These are phyloP conservation scores for Aspergillus latus DNA, from an alignment of 2,329 filamentous ascomycete species.

Conservation along the genomic window DNA sequence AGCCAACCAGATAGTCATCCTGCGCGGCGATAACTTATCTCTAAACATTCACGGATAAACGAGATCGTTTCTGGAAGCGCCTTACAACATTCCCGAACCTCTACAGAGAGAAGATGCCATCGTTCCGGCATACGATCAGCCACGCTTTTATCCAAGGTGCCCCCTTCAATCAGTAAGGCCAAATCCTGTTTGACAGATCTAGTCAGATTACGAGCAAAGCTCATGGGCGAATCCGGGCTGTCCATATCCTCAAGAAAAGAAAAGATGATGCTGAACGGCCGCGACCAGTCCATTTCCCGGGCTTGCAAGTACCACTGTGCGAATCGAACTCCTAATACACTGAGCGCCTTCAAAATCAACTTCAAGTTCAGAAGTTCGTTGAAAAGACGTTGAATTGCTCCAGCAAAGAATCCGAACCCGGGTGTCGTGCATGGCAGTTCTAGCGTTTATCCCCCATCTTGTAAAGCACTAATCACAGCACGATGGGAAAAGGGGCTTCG, in stretches of 20 bases:
- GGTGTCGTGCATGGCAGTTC: slow-evolving; percentile 17
- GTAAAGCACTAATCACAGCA: slow-evolving; percentile 30
- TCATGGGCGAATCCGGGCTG: slow-evolving; percentile 30
- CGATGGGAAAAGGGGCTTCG: slow-evolving; percentile 41
- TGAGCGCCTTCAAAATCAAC: slow-evolving; percentile 37
- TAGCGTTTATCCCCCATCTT: slow-evolving; percentile 14
- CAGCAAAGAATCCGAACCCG: slow-evolving; percentile 38
- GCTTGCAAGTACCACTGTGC: slow-evolving; percentile 36
- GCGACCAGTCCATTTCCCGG: slow-evolving; percentile 36
- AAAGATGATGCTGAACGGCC: slow-evolving; percentile 32
- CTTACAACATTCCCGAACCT: slow-evolving; percentile 41
- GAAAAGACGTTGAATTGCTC: slow-evolving; percentile 40
- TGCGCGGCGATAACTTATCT: slow-evolving; percentile 27
- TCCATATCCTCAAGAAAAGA: slow-evolving; percentile 38
- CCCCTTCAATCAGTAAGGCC: slow-evolving; percentile 13
- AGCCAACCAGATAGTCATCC: neutral
- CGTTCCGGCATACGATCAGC: slow-evolving; percentile 25
- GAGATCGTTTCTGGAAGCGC: slow-evolving; percentile 35
- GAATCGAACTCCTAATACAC: slow-evolving; percentile 38
- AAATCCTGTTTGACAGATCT: slow-evolving; percentile 33
- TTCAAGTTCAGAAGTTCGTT: slow-evolving; percentile 32
- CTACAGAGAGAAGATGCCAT: slow-evolving; percentile 35
- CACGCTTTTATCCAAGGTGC: slow-evolving; percentile 4
- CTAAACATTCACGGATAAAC: slow-evolving; percentile 36
- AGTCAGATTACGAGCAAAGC: slow-evolving; percentile 36